Base-by-base conservation (phyloP, 768 basidiomycete species). In the Panellus pusillus region DNA sequence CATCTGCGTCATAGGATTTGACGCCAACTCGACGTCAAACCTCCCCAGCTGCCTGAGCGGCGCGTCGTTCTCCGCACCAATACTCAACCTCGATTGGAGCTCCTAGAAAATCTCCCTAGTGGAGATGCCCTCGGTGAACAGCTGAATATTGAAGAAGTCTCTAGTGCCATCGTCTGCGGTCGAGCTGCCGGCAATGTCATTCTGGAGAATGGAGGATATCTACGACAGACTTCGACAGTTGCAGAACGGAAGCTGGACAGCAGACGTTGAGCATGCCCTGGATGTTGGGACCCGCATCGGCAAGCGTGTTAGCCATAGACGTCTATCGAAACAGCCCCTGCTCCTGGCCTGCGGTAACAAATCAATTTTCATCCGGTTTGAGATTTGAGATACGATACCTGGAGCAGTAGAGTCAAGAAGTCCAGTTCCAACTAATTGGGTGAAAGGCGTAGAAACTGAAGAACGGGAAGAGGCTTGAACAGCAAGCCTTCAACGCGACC, bases 1-100 rank as follows among this genome's bases (percentile, higher is more conserved):
- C 80, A 81, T 80, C 19, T 74, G 68, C 2, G 79, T 81, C 3
- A 72, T 68, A n/a, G 58, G 37, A 50, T 81, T 81, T 18, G 77
- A 72, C 0, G 74, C 68, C 0, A 83, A 79, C 56, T 82, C 79
- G n/a, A 75, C 70, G 2, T 74, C 70, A 58, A 80, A 81, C 6
- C 81, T 72, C 1, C 75, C 79, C 15, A 83, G 71, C 58, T 83
- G 73, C 20, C 78, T 72, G 13, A 79, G 69, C 3, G 78, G 78
- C 31, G 78, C 73, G 58, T 82, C 81, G 56, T 80, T 81, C 65
- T 83, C 81, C 18, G 74, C 80, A 1, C 80, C 81, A 35, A 79
- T 73, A 6, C 68, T 64, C 15, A 71, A 70, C 1, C 72, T 64
- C 11, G 47, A 64, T 4, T 71, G 58, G 39, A 74, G 68, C 40